Evolutionary conservation across 116 monocot genomes (phyloP), one percentile per base, ranked within the genome.

Genomic region (Papilionanthe hybrid): DNA sequence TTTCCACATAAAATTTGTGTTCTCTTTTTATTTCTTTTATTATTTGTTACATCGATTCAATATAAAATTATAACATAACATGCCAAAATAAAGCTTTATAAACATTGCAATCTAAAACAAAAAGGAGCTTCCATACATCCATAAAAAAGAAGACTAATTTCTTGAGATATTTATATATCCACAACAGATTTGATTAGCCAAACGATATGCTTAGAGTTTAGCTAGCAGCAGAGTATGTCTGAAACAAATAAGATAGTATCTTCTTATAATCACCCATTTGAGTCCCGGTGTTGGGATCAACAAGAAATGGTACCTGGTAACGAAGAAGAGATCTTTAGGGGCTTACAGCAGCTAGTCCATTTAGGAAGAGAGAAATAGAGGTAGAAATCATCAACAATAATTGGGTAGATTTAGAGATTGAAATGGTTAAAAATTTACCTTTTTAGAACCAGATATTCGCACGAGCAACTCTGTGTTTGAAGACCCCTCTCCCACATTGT

Each of bases 401-500:
- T 17, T 19, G 25, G 65, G 27, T 25, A 25, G 25, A 65, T 65
- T 65, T 65, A 65, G 9, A 65, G 65, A 65, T 65, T 65, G 23
- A 9, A 27, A 65, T 11, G 63, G 27, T 65, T 53, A 37, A 37
- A 71, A 12, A 22, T 65, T 77, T 79, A 95, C 95, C 92, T 92
- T 75, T 53, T 78, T 86, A 49, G 92, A 92, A 65, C 93, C 90
- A 60, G 92, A 86, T 66, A 55, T 67, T 76, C 55, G 66, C 27
- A 89, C 7, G 13, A 95, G 89, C 81, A 88, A 78, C 48, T 95
- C 85, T 32, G 60, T 60, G 75, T 82, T 92, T 45, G 89, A 77
- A 44, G 95, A 95, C 30, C 93, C 91, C 65, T 92, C 86, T 76
- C 89, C 95, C 9, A 91, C 91, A 83, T 91, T 95, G 75, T 89